Conservation (phyloP, 2,329 filamentous ascomycete species). For the Aspergillus neotritici region DNA sequence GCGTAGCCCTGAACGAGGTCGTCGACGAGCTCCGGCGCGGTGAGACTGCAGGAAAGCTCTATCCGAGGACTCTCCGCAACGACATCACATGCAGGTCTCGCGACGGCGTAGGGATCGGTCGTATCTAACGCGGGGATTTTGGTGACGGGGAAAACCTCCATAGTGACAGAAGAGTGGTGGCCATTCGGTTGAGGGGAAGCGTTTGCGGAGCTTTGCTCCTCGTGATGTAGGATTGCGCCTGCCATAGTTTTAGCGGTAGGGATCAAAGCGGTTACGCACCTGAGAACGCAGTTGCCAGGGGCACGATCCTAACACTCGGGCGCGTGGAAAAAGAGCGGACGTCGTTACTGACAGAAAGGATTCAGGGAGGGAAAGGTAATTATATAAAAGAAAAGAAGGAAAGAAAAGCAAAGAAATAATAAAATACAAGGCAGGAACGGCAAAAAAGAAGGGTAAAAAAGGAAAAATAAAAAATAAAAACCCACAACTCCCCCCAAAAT, state of each 20-base stretch:
- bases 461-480: no score
- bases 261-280: constrained; percentile 13
- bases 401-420: no score
- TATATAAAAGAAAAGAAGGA: no score
- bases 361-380: background rate
- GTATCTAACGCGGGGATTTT: constrained; percentile 24
- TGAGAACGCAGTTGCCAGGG: constrained; percentile 6
- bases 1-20: constrained; percentile 21
- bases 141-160: constrained; percentile 17
- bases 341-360: background rate
- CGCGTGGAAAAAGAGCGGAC: constrained; percentile 2
- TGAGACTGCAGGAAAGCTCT: constrained; percentile 8
- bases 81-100: constrained; percentile 1
- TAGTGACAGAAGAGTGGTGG: background rate
- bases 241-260: constrained; percentile 13
- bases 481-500: no score
- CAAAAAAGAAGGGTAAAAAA: no score
- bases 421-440: no score
- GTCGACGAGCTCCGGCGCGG: constrained; percentile 8
- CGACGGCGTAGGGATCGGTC: constrained; percentile 19
- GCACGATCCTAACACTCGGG: constrained; percentile 4
- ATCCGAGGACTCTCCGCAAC: constrained; percentile 9
- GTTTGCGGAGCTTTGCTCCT: constrained; percentile 9
- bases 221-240: constrained; percentile 7
- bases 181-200: background rate